phyloP scores from a whole-genome alignment of 2,329 filamentous ascomycete genomes.

The Fusarium globosum region DNA sequence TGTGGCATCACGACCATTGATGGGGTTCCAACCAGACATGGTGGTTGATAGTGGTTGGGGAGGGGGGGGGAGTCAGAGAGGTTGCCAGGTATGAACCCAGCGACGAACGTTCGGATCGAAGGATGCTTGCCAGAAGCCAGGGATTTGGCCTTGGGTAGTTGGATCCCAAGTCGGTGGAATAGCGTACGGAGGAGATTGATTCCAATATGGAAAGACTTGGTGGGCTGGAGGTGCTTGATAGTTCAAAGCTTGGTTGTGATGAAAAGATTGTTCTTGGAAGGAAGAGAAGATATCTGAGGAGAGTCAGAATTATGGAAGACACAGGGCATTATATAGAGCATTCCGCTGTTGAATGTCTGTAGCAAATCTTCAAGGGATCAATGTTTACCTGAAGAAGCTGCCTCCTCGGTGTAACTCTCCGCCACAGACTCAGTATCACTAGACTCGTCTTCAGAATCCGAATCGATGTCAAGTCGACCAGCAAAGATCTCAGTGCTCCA shows the following conservation, averaged over 20 bases:
- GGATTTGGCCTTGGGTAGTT: slow-evolving; percentile 45
- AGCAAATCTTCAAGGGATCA: neutral
- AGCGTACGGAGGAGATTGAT: slow-evolving; percentile 5
- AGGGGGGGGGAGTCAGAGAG: slow-evolving; percentile 32
- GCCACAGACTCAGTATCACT: slow-evolving; percentile 23
- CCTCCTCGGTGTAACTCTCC: slow-evolving; percentile 17
- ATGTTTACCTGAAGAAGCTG: slow-evolving; percentile 36
- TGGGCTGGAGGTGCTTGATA: neutral
- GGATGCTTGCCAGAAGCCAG: slow-evolving; percentile 51
- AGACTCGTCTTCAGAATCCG: slow-evolving; percentile 43
- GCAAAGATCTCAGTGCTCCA: slow-evolving; percentile 61
- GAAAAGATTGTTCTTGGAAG: neutral
- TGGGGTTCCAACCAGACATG: slow-evolving; percentile 56
- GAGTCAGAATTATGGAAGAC: slow-evolving; percentile 12
- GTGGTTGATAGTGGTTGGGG: neutral
- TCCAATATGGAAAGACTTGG: slow-evolving; percentile 17
- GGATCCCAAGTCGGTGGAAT: slow-evolving; percentile 45
- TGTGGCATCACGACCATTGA: slow-evolving; percentile 52
- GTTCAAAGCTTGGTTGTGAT: neutral
- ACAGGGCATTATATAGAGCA: slow-evolving; percentile 21
- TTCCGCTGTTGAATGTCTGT: slow-evolving; percentile 5
- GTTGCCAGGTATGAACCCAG: slow-evolving; percentile 54
- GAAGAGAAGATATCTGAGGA: slow-evolving; percentile 26
- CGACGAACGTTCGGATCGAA: slow-evolving; percentile 46
- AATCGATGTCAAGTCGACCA: slow-evolving; percentile 44